Percentiles rank a stretch among this genome's conserved stretches.
These are phyloP conservation scores for Trichosporon coremiiforme DNA, from an alignment of 1,284 basidiomycete species.

Conservation along the genomic window DNA sequence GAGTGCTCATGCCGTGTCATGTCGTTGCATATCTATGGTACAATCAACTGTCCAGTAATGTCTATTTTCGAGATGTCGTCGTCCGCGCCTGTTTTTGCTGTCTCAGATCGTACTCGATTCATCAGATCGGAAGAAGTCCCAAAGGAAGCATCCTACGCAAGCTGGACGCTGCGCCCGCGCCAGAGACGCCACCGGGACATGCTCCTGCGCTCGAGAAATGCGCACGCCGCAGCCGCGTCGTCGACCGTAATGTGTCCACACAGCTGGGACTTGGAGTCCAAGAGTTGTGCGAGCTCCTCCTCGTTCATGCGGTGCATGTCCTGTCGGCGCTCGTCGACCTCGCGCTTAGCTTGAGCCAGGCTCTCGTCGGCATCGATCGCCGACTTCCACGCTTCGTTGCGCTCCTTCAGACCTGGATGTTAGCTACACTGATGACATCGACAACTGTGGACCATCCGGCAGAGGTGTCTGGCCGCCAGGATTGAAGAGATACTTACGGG, in stretches of 20 bases:
- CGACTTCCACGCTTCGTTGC: not conserved
- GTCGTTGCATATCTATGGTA: too few relatives aligned
- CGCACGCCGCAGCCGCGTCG: not conserved
- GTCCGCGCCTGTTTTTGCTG: too few relatives aligned
- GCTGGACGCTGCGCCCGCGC: not conserved
- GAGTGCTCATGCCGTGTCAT: too few relatives aligned
- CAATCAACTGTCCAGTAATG: too few relatives aligned
- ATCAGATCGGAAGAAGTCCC: too few relatives aligned
- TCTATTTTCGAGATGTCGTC: too few relatives aligned
- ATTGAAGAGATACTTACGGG: too few relatives aligned
- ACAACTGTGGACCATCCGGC: too few relatives aligned
- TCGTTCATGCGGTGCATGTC: not conserved
- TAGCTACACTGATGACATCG: too few relatives aligned
- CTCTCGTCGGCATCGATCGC: not conserved
- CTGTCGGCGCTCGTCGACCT: not conserved
- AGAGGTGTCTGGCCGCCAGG: too few relatives aligned
- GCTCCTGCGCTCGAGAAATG: not conserved
- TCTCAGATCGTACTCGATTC: too few relatives aligned
- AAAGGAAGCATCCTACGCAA: not conserved
- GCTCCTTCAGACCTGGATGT: constrained; percentile 4
- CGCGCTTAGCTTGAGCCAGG: not conserved
- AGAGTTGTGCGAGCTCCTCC: not conserved
- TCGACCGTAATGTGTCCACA: not conserved
- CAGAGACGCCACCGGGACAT: not conserved
- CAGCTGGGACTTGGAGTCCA: not conserved